Evolutionary conservation across 106 monocot genomes (phyloP), one percentile per base, ranked within the genome.

Genomic region (Acorus gramineus): DNA sequence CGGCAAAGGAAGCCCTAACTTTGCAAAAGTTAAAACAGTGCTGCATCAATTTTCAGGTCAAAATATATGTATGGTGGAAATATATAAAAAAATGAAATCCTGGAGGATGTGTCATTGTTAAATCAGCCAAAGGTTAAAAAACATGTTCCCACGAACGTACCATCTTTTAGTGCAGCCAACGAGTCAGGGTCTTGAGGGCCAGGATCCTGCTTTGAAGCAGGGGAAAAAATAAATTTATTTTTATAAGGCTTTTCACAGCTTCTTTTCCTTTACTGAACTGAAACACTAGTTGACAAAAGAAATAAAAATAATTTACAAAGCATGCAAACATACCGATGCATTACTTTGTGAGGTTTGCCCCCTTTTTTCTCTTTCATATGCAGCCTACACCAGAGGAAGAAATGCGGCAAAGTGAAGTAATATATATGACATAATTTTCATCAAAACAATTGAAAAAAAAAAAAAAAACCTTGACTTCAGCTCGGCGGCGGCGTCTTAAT

Each of bases 401-500:
- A 5, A 59, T 53, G 45, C 0, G 55, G 11, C 42, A 5, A 67
- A 57, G 46, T 12, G 3, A 56, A 44, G 13, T 5, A n/a, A 57
- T 58, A 13, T 54, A 64, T 46, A 74, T 44, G 45, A 71, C 52
- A 71, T 28, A 0, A 28, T 0, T 28, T 28, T 28, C 28, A 28
- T 28, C 28, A 28, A 28, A 28, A 28, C 28, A 28, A 28, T 28
- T 28, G 28, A 28, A 28, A 28, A 28, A 28, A n/a, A 76, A 43
- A 56, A 58, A 6, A 53, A 55, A 4, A 68, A 89, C 89, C 81
- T 77, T 55, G 62, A 73, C 76, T 79, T 89, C 69, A 52, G 77
- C 72, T 67, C 46, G 70, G 42, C 6, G 73, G 8, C 53, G 61
- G 56, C 68, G 67, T 66, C 47, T 80, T 79, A 83, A 80, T 63